phyloP scores from a whole-genome alignment of 352 stramenopile species.

The Pelagophyceae sp. region DNA sequence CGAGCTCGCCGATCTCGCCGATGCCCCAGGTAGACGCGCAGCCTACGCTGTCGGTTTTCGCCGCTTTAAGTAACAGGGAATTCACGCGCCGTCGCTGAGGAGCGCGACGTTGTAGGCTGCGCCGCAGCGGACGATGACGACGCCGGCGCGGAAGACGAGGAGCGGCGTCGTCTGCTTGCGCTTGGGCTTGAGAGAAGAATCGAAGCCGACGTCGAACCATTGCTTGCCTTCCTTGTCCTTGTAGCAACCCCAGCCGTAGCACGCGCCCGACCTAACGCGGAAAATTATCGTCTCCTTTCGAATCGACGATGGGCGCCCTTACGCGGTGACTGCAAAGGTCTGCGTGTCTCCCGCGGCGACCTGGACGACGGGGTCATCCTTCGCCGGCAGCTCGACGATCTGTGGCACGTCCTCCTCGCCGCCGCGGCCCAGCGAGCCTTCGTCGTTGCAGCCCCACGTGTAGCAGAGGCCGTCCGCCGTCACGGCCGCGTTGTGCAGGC shows the following conservation, averaged over 20 bases:
- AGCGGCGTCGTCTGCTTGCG: conserved; percentile 43
- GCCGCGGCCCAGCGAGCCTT: conserved; percentile 72
- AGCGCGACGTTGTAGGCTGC: conserved; percentile 69
- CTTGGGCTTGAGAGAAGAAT: conserved; percentile 1
- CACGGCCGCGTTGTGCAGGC: conserved; percentile 76
- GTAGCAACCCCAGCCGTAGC: conserved; percentile 88
- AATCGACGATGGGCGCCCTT: too few relatives aligned
- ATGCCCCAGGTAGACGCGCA: conserved; percentile 80
- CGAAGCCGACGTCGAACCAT: conserved; percentile 59
- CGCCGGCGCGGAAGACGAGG: conserved; percentile 52
- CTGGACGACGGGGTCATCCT: conserved; percentile 40
- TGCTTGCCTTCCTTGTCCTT: conserved; percentile 91
- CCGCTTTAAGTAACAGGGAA: too few relatives aligned
- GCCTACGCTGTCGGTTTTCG: too few relatives aligned
- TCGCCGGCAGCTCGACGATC: conserved; percentile 18
- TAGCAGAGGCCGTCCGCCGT: conserved; percentile 73
- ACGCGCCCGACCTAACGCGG: conserved; percentile 70
- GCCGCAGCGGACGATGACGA: conserved; percentile 68
- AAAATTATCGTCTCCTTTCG: too few relatives aligned
- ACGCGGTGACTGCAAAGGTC: conserved; percentile 70
- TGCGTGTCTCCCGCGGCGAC: conserved; percentile 86
- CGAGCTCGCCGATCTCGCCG: conserved; percentile 71
- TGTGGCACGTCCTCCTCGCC: conserved; percentile 59
- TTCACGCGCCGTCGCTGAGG: conserved; percentile 65
- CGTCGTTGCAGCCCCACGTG: conserved; percentile 88